Base-by-base conservation (phyloP, 2,329 filamentous ascomycete species). In the Alternaria arbusti region DNA sequence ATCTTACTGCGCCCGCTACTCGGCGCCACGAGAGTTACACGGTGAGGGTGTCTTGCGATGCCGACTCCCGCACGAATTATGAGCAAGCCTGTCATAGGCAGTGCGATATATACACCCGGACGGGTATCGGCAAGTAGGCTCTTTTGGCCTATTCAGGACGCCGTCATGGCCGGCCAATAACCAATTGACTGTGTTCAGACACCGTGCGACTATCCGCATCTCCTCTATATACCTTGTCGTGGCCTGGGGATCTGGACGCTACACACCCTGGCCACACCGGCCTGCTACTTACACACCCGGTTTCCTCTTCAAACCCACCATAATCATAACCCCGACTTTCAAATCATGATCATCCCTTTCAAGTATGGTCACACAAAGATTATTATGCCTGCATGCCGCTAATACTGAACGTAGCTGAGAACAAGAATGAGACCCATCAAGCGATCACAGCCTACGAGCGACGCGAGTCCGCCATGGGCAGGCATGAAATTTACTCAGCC, bases 401-500 rank as follows among this genome's bases (percentile, higher is more conserved):
- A 17, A 60, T 22, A 26, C 20, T 15, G 10, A 26, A 26, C 50
- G 17, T 44, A 59, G 49, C 30, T 43, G 30, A 40, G 13, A 25
- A 11, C 4, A 17, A 13, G 51, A 20, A 10, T 69, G 68, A 64
- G 40, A 58, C 32, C 66, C 32, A 75, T 76, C 40, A 32, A 50
- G 12, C 72, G 72, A 12, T 45, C 47, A 20, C 60, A 67, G 36
- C 57, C 54, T 12, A 70, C 72, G 1, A 70, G 69, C 22, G 73
- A 76, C 23, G 63, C 70, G 13, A 67, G 58, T 8, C 61, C 73
- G 12, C 75, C 74, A 13, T 77, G 75, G 75, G 55, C 40, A 11
- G 72, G 72, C 5, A 66, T 77, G 11, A n/a, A 43, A 8, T 77
- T 78, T 58, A 63, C 40, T 10, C 57, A 65, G 17, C 65, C 63